Conservation (phyloP, 768 basidiomycete species). For the Gyrodon lividus region DNA sequence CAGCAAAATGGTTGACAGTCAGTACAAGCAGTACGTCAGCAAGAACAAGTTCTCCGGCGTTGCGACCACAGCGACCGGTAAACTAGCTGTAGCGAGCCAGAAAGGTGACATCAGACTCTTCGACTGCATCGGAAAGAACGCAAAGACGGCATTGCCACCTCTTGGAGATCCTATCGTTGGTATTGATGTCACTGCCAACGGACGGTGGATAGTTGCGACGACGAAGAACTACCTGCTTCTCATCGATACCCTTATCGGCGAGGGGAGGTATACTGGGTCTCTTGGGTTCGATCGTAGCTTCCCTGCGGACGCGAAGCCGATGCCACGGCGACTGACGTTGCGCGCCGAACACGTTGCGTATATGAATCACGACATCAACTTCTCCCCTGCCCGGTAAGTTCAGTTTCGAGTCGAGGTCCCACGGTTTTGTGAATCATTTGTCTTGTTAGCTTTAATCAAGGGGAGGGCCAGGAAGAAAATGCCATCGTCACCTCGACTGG, state of each 20-base stretch:
- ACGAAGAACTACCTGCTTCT: slow-evolving; percentile 91
- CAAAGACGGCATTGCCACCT: slow-evolving; percentile 95
- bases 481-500: slow-evolving; percentile 95
- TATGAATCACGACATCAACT: slow-evolving; percentile 84
- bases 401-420: not conserved
- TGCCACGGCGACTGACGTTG: slow-evolving; percentile 84
- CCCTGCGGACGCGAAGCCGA: slow-evolving; percentile 91
- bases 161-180: slow-evolving; percentile 95
- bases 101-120: slow-evolving; percentile 97
- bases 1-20: slow-evolving; percentile 88
- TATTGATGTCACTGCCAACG: slow-evolving; percentile 90
- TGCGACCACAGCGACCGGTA: slow-evolving; percentile 81
- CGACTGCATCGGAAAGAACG: slow-evolving; percentile 96
- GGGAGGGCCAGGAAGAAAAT: slow-evolving; percentile 84
- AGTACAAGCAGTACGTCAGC: slow-evolving; percentile 93
- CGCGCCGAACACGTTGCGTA: slow-evolving; percentile 91
- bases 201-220: slow-evolving; percentile 94
- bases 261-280: slow-evolving; percentile 78
- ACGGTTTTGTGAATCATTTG: slow-evolving; percentile 1
- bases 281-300: slow-evolving; percentile 93
- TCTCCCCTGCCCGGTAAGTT: slow-evolving; percentile 88
- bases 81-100: slow-evolving; percentile 90
- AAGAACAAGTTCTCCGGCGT: slow-evolving; percentile 96
- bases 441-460: slow-evolving; percentile 80
- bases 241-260: slow-evolving; percentile 93